Evolutionary conservation across 768 basidiomycete genomes (phyloP).

Genomic region (Candolleomyces aberdarensis): DNA sequence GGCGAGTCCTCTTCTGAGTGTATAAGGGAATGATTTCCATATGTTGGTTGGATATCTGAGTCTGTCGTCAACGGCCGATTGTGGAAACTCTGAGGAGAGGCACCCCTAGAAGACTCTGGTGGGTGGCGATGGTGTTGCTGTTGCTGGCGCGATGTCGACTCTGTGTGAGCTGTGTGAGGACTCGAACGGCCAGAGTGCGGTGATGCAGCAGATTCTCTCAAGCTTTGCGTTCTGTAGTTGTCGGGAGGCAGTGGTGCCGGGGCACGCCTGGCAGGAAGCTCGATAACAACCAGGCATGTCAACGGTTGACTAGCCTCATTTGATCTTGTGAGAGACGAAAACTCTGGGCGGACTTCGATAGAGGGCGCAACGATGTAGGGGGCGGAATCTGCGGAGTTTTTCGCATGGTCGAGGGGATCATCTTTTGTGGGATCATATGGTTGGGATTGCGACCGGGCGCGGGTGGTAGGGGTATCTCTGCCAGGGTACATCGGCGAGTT

Average conservation of each 20-base stretch:
- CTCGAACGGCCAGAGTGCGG: conserved; percentile 41
- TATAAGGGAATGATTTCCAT: conserved; percentile 32
- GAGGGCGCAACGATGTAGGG: conserved; percentile 86
- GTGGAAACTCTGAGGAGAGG: conserved; percentile 24
- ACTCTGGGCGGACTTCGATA: conserved; percentile 93
- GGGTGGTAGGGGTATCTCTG: conserved; percentile 54
- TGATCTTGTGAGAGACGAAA: conserved; percentile 73
- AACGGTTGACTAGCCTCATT: conserved; percentile 73
- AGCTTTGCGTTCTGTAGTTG: conserved; percentile 29
- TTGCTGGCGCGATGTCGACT: conserved; percentile 21
- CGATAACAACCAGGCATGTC: conserved; percentile 92
- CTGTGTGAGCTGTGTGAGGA: conserved; percentile 31
- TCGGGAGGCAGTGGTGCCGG: conserved; percentile 56
- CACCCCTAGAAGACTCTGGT: conserved; percentile 8
- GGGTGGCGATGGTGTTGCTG: conserved; percentile 21
- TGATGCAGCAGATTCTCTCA: conserved; percentile 13
- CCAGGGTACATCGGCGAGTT: conserved; percentile 62
- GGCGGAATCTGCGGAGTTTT: conserved; percentile 46
- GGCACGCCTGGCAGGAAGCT: conserved; percentile 77
- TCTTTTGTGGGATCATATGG: conserved; percentile 78
- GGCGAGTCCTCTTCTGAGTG: conserved; percentile 67
- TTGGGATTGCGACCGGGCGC: conserved; percentile 31
- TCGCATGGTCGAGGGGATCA: conserved; percentile 72
- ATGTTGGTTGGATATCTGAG: conserved; percentile 30
- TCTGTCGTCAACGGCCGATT: conserved; percentile 24